Conservation (phyloP, 2,329 filamentous ascomycete genomes). For the Botrytis hyacinthi region DNA sequence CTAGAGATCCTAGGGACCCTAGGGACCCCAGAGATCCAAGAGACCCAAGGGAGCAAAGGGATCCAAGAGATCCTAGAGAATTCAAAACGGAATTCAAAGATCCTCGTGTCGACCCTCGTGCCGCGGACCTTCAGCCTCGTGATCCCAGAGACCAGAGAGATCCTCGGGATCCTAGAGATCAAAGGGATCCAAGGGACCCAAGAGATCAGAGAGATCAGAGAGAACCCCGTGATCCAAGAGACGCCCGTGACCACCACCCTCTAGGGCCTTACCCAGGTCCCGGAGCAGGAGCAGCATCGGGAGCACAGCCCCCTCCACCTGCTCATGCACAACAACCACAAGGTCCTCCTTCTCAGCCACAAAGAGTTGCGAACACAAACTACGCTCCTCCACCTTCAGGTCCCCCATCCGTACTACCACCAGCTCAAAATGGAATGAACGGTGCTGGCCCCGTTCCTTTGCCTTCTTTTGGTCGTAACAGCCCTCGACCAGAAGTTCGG, state of each 20-base stretch:
- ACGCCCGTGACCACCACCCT: constrained; percentile 30
- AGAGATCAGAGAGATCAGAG: constrained; percentile 13
- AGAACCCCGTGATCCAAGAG: constrained; percentile 12
- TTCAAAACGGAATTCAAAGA: constrained; percentile 9
- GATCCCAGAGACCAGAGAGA: constrained; percentile 27
- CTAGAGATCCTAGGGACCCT: constrained; percentile 1
- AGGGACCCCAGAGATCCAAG: constrained; percentile 6
- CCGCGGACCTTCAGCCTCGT: constrained; percentile 35
- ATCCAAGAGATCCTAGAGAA: constrained; percentile 3
- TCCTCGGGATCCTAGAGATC: constrained; percentile 9
- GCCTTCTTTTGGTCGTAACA: constrained; percentile 72
- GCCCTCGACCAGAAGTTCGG: constrained; percentile 79
- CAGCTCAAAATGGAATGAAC: constrained; percentile 43
- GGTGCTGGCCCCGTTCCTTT: constrained; percentile 42
- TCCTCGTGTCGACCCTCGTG: constrained; percentile 9
- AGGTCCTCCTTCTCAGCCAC: constrained; percentile 44
- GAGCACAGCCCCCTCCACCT: constrained; percentile 42
- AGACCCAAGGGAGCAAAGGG: background rate
- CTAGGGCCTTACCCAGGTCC: constrained; percentile 36
- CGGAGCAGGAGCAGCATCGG: constrained; percentile 21
- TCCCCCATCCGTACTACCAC: constrained; percentile 44
- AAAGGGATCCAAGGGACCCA: background rate
- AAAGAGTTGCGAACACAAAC: constrained; percentile 59
- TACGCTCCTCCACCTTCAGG: constrained; percentile 47
- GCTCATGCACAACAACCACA: constrained; percentile 15